Evolutionary conservation across 441 rosid genomes (phyloP).

Genomic region (Bruguiera hainesii): DNA sequence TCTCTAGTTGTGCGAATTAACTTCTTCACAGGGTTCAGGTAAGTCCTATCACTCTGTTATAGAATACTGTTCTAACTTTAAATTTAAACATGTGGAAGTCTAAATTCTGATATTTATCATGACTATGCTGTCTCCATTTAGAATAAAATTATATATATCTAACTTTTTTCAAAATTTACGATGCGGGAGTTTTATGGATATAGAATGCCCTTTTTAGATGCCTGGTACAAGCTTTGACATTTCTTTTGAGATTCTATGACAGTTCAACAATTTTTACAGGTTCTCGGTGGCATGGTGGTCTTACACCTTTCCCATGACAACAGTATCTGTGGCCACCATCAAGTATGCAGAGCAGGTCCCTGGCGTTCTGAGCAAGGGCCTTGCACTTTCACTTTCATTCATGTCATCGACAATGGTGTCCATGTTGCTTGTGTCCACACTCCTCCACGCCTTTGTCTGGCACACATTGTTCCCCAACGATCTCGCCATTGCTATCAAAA

Average conservation of each 20-base stretch:
- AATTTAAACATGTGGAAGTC: too few species aligned
- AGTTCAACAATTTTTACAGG: constrained; percentile 25
- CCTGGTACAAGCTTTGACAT: too few species aligned
- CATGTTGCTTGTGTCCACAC: constrained; percentile 55
- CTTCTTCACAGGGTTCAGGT: constrained; percentile 91
- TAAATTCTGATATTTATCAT: too few species aligned
- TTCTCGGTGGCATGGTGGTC: constrained; percentile 94
- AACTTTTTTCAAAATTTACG: too few species aligned
- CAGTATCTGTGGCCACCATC: constrained; percentile 75
- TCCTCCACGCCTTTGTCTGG: constrained; percentile 81
- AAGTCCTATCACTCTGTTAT: constrained; percentile 12
- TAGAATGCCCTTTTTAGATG: too few species aligned
- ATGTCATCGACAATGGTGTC: constrained; percentile 76
- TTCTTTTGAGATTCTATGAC: too few species aligned
- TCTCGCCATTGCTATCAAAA: constrained; percentile 81
- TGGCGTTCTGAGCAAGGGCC: constrained; percentile 44
- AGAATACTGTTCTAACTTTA: too few species aligned
- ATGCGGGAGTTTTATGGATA: too few species aligned
- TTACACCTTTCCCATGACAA: constrained; percentile 90
- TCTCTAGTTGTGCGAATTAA: constrained; percentile 71
- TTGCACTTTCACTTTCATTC: constrained; percentile 68
- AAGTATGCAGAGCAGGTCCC: constrained; percentile 86
- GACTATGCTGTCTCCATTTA: too few species aligned
- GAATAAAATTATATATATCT: too few species aligned
- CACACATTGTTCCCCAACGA: constrained; percentile 71